Conservation (phyloP, 768 basidiomycete species). For the Imleria badia region DNA sequence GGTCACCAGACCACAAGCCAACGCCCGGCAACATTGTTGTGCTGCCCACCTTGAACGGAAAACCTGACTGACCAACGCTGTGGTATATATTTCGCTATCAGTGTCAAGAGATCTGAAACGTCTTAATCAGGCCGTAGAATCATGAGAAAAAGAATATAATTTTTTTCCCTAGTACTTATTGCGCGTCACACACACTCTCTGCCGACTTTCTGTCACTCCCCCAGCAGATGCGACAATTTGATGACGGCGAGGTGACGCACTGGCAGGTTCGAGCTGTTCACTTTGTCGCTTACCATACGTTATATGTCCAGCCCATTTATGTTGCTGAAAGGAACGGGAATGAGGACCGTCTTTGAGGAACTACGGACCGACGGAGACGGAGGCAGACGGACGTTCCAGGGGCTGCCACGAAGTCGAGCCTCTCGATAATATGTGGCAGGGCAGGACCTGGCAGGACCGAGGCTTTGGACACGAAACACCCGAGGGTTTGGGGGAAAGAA, state of each 20-base stretch:
- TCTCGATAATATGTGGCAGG: no score
- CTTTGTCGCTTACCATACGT: background rate
- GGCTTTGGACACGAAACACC: background rate
- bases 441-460: background rate
- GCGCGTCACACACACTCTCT: background rate
- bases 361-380: background rate
- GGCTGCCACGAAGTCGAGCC: background rate
- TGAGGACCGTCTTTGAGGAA: background rate
- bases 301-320: background rate
- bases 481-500: background rate
- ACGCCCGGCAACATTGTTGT: no score
- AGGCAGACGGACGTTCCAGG: background rate
- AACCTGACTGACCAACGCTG: background rate
- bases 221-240: conserved; percentile 4
- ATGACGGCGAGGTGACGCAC: background rate
- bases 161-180: background rate
- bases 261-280: background rate
- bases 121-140: background rate
- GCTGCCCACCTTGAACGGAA: background rate
- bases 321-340: background rate
- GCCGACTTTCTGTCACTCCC: background rate
- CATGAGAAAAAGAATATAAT: background rate
- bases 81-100: background rate
- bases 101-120: conserved; percentile 9
- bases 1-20: no score